Conservation (phyloP, 176 grass and related monocot genomes). For the Aegilops umbellulata region DNA sequence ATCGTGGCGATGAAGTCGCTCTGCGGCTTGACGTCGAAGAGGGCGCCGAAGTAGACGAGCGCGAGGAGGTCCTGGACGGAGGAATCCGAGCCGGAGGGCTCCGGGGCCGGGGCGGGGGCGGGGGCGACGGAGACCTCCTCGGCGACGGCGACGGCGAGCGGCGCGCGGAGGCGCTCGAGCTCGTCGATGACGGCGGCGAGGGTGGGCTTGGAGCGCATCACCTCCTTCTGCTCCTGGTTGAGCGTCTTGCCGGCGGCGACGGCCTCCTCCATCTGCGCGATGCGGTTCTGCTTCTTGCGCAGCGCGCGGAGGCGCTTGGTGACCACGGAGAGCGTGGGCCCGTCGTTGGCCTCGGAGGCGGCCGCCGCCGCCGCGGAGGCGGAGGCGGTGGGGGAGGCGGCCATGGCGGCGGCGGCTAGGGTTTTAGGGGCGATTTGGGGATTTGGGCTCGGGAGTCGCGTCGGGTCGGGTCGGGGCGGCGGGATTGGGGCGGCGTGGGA, state of each 20-base stretch:
- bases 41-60: conserved; percentile 79
- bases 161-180: conserved; percentile 77
- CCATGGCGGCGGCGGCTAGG: conserved; percentile 33
- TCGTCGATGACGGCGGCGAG: conserved; percentile 74
- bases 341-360: conserved; percentile 54
- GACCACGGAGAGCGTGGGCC: conserved; percentile 72
- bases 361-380: conserved; percentile 20
- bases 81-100: conserved; percentile 38
- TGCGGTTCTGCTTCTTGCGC: conserved; percentile 97
- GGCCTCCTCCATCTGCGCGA: conserved; percentile 91
- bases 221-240: conserved; percentile 90
- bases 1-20: conserved; percentile 70
- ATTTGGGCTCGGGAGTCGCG: conserved; percentile 12
- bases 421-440: conserved; percentile 40
- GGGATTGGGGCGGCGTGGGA: background rate
- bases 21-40: conserved; percentile 83
- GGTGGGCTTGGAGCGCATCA: conserved; percentile 83
- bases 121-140: conserved; percentile 60
- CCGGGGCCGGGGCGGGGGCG: conserved; percentile 19
- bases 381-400: conserved; percentile 33
- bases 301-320: conserved; percentile 85
- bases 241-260: conserved; percentile 70
- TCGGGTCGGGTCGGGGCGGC: conserved; percentile 15
- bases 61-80: conserved; percentile 58
- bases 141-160: conserved; percentile 60